Conservation (phyloP, 306 rosid species). For the Malus asiatica region DNA sequence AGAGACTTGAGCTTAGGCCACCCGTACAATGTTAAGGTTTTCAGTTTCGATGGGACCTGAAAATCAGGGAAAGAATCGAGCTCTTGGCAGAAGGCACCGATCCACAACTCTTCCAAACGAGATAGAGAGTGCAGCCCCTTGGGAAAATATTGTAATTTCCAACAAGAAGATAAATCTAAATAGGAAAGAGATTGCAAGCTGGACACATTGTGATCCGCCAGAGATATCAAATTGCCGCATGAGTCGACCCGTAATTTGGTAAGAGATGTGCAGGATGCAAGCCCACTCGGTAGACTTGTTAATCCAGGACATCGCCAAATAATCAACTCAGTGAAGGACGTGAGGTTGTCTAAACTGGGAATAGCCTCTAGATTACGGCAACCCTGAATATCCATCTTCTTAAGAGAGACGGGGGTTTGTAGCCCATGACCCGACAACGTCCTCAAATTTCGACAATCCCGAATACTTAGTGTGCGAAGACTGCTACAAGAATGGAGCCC, state of each 20-base stretch:
- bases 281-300: too few species aligned
- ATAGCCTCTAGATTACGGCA: too few species aligned
- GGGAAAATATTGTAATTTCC: too few species aligned
- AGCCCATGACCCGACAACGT: too few species aligned
- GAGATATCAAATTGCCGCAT: too few species aligned
- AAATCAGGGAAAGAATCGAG: background rate
- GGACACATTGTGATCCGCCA: too few species aligned
- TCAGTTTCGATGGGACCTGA: background rate
- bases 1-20: background rate
- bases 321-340: accelerated
- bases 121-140: background rate
- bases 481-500: too few species aligned
- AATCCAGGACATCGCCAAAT: accelerated
- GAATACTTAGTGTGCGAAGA: accelerated
- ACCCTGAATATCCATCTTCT: too few species aligned
- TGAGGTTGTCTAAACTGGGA: too few species aligned
- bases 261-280: too few species aligned
- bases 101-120: accelerated
- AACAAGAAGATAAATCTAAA: too few species aligned
- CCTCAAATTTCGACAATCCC: accelerated
- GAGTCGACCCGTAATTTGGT: accelerated
- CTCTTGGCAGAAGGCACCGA: background rate
- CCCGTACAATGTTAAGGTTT: accelerated
- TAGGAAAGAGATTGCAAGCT: background rate
- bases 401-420: too few species aligned